Percentiles rank a stretch among this genome's conserved stretches.
phyloP scores from a whole-genome alignment of 1,284 basidiomycete genomes.

The Spongispora temasekensis region DNA sequence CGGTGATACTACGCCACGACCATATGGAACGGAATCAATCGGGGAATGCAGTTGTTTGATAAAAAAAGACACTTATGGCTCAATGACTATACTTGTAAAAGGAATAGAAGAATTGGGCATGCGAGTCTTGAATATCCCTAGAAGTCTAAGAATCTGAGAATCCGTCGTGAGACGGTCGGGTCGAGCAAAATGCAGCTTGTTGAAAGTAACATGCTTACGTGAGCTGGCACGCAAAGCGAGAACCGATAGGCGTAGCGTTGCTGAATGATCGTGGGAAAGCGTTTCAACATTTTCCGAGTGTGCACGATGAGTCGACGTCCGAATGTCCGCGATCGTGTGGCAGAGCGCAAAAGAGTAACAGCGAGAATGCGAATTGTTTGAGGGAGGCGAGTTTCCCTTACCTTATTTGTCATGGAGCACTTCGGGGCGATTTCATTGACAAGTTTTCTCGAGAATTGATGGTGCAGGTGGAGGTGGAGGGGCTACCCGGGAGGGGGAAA shows the following conservation, averaged over 20 bases:
- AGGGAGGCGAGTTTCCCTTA: constrained; percentile 1
- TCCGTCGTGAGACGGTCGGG: no score
- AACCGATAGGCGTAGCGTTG: constrained; percentile 11
- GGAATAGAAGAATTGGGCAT: no score
- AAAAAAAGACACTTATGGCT: neutral
- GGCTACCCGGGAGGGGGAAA: no score
- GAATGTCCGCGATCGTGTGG: neutral
- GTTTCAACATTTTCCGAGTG: constrained; percentile 1
- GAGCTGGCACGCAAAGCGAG: neutral
- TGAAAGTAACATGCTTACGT: neutral
- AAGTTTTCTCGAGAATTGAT: no score
- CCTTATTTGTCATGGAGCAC: no score
- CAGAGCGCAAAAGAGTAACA: neutral
- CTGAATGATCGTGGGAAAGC: constrained; percentile 12
- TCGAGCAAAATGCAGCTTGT: no score
- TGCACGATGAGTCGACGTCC: no score
- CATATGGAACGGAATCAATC: neutral
- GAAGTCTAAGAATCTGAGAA: no score
- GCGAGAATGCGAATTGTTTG: neutral
- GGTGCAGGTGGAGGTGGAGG: no score
- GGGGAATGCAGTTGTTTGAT: neutral
- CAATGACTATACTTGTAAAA: no score
- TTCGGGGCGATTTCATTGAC: no score
- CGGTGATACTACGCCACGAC: neutral
- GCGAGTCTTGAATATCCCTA: no score